Evolutionary conservation across 2,329 filamentous ascomycete genomes (phyloP).

Genomic region (Verticillium dahliae): DNA sequence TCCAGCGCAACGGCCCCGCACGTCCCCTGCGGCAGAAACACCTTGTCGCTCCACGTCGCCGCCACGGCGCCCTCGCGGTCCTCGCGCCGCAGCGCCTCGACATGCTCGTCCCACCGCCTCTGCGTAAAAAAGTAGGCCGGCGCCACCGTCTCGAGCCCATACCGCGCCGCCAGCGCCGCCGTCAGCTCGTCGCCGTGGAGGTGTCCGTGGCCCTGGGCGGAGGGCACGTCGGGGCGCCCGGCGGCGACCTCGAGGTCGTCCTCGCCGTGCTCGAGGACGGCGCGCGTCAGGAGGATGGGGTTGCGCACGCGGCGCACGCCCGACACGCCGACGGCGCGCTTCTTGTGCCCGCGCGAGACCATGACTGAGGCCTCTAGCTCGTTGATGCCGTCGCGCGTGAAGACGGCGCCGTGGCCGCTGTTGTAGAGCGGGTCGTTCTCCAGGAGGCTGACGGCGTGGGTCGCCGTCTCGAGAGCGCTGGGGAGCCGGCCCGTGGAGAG

Average conservation of each 20-base stretch:
- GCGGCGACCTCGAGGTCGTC: slow-evolving; percentile 41
- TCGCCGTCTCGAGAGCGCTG: slow-evolving; percentile 66
- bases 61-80: slow-evolving; percentile 26
- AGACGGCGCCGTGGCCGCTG: slow-evolving; percentile 76
- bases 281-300: slow-evolving; percentile 67
- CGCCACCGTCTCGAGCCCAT: slow-evolving; percentile 65
- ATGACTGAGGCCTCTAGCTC: slow-evolving; percentile 85
- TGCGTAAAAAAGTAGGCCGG: slow-evolving; percentile 73
- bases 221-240: slow-evolving; percentile 36
- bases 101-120: slow-evolving; percentile 72
- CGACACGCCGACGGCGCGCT: slow-evolving; percentile 73
- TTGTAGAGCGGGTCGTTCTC: slow-evolving; percentile 84
- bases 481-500: slow-evolving; percentile 22
- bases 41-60: slow-evolving; percentile 44
- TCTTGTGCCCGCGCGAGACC: slow-evolving; percentile 66
- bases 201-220: slow-evolving; percentile 64
- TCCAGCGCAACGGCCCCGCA: slow-evolving; percentile 80
- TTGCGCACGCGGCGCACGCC: slow-evolving; percentile 69
- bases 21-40: slow-evolving; percentile 76
- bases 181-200: slow-evolving; percentile 50
- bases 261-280: slow-evolving; percentile 64
- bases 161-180: slow-evolving; percentile 56
- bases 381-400: slow-evolving; percentile 74
- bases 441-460: slow-evolving; percentile 66
- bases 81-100: slow-evolving; percentile 48